Base-by-base conservation (phyloP, 2,329 filamentous ascomycete species). In the Ramularia collo-cygni region DNA sequence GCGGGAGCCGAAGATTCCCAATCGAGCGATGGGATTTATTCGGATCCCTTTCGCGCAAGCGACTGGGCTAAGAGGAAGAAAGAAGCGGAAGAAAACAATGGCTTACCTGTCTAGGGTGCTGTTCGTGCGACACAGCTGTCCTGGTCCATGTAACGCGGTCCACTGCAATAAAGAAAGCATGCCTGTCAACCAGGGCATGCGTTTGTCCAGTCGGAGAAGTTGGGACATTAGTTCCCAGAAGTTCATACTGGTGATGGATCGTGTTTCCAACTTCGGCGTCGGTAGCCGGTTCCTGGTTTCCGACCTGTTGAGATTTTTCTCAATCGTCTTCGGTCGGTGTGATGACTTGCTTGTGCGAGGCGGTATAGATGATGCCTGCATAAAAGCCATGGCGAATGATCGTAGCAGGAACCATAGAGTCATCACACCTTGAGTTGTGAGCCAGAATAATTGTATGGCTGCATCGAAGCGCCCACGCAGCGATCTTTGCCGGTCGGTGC, bases 101-200 rank as follows among this genome's bases (percentile, higher is more conserved):
- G n/a, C 86, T 82, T 79, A 96, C 90, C 87, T 93, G 71, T 96
- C 90, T 65, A 95, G 69, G 62, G 80, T 74, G 49, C 87, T 81
- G 63, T 93, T 76, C 18, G 83, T 77, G 56, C 76, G 74, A 59
- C 84, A 87, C 50, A 94, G 64, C 65, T 67, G 76, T 56, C 87
- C 85, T 50, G 85, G 85, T 16, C 88, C 86, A 56, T 72, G 70
- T 57, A 90, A 66, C 56, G 80, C 74, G 52, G 79, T 72, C 71
- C 84, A 81, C 65, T 92, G 86, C 52, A 83, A 62, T 64, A 95
- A 75, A 42, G 84, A 83, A 44, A 92, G 62, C 52, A 77, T 69
- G 59, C 86, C 86, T 58, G 73, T 74, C 41, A 95, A 74, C 90
- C 90, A 96, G 48, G 90, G 90, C 87, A 95, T 94, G 64, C 87